A percentile compares a stretch with the other conserved stretches of the same genome.
These are phyloP conservation scores for Trametopsis cervina DNA, from an alignment of 768 basidiomycete genomes.

Conservation along the genomic window DNA sequence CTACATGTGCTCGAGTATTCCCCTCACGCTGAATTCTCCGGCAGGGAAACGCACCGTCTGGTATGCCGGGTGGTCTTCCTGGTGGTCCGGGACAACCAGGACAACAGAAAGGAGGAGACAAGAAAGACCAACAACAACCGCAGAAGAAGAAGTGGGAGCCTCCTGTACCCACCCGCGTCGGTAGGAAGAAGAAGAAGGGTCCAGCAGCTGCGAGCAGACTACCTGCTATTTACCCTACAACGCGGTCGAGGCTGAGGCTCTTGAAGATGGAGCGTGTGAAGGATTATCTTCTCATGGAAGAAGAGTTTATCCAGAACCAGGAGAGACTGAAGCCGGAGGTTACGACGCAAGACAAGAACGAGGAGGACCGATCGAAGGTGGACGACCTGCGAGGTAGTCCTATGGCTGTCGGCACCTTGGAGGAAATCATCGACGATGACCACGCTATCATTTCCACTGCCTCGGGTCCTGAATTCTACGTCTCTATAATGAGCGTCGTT, in stretches of 20 bases:
- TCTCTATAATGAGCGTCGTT: constrained; percentile 95
- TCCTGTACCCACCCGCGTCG: constrained; percentile 92
- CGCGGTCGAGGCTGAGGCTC: constrained; percentile 89
- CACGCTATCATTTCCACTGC: constrained; percentile 97
- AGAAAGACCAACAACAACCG: constrained; percentile 46
- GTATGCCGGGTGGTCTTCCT: constrained; percentile 32
- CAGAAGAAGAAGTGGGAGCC: constrained; percentile 98
- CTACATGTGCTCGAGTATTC: too few relatives aligned
- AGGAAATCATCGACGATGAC: constrained; percentile 97
- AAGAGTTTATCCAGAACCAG: constrained; percentile 91
- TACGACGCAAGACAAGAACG: constrained; percentile 89
- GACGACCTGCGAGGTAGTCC: constrained; percentile 93
- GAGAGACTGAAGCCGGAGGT: constrained; percentile 85
- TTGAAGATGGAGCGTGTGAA: constrained; percentile 98
- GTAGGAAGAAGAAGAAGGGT: constrained; percentile 93
- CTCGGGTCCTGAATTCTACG: constrained; percentile 94
- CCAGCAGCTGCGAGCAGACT: constrained; percentile 88
- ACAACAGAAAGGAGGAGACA: constrained; percentile 28
- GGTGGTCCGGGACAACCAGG: constrained; percentile 31
- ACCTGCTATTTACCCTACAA: constrained; percentile 89
- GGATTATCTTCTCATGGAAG: constrained; percentile 93
- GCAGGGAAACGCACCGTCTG: constrained; percentile 76
- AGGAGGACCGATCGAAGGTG: constrained; percentile 88
- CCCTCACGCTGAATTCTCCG: too few relatives aligned
- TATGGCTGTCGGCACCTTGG: constrained; percentile 97